A percentile compares a stretch with the other conserved stretches of the same genome.
Conservation (phyloP, 2,329 filamentous ascomycete genomes). For the Fusarium buharicum region DNA sequence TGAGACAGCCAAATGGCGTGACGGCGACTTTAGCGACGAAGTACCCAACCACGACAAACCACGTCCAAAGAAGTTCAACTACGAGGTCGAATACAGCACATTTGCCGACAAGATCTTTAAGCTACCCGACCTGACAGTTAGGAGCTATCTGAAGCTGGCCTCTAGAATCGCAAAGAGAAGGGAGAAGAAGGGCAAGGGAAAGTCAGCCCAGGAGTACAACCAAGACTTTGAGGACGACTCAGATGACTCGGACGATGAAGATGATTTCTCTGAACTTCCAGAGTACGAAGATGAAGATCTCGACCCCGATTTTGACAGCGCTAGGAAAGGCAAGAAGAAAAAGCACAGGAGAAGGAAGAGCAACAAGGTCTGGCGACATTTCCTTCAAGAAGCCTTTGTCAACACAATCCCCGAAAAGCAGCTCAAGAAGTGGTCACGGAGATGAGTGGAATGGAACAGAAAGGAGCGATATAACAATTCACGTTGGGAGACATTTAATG, state of each 20-base stretch:
- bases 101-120: conserved; percentile 78
- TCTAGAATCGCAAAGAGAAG: conserved; percentile 71
- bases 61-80: conserved; percentile 73
- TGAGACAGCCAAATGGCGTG: conserved; percentile 64
- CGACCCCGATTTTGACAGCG: conserved; percentile 19
- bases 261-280: conserved; percentile 29
- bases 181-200: conserved; percentile 40
- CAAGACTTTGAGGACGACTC: conserved; percentile 44
- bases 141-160: conserved; percentile 82
- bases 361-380: conserved; percentile 80
- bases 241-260: conserved; percentile 40
- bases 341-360: conserved; percentile 60
- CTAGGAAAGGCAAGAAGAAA: conserved; percentile 44
- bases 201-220: conserved; percentile 31
- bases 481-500: conserved; percentile 13
- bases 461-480: conserved; percentile 7
- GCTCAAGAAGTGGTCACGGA: conserved; percentile 60
- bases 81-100: conserved; percentile 88
- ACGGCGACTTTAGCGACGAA: conserved; percentile 71
- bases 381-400: conserved; percentile 82
- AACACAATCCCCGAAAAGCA: conserved; percentile 74
- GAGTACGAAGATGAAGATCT: conserved; percentile 38
- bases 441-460: conserved; percentile 18
- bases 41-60: conserved; percentile 62
- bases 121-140: conserved; percentile 84